Base-by-base conservation (phyloP, 106 monocot species). In the Acanthochlamys bracteata region DNA sequence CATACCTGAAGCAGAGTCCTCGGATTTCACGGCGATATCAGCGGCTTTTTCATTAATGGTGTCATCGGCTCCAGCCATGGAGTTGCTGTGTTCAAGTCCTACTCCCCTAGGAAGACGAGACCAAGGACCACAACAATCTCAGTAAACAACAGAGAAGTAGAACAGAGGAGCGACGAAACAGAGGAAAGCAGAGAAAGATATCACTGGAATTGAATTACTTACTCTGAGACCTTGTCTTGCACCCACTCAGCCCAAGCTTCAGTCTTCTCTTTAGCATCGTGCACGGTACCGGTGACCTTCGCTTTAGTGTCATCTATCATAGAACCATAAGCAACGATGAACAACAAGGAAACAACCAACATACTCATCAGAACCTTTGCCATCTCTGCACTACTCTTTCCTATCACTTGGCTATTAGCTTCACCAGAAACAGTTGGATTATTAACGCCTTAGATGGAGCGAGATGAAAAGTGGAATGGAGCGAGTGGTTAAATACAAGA, bases 191-290 rank as follows among this genome's bases (percentile, higher is more conserved):
- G 33, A 6, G 1, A 25, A 11, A 17, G 7, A 42, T 22, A 39
- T 39, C 0, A 61, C 11, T 4, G 27, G 39, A 40, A 61, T 61
- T 15, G 41, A 11, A 0, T 9, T 23, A 60, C 59, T 11, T 33
- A 70, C 70, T 33, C 49, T 3, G 65, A 14, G 19, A 73, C 20
- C 47, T 66, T 73, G 26, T 66, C 73, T 17, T 23, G 26, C 0
- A 56, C 73, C 73, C 73, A 73, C 8, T 66, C 57, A 19, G 66
- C 65, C 66, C 73, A 51, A 20, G 66, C 55, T 20, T 66, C 73
- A 7, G 65, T 24, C 33, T 13, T 59, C 55, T 73, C 66, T 66
- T 59, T 73, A 42, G 57, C 55, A 0, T 58, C 57, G 27, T 53
- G 24, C 20, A 52, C 25, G 7, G 14, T 25, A 10, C 27, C 61